These are phyloP conservation scores for Diaporthe humulicola DNA, from an alignment of 2,329 filamentous ascomycete genomes.

Conservation along the genomic window DNA sequence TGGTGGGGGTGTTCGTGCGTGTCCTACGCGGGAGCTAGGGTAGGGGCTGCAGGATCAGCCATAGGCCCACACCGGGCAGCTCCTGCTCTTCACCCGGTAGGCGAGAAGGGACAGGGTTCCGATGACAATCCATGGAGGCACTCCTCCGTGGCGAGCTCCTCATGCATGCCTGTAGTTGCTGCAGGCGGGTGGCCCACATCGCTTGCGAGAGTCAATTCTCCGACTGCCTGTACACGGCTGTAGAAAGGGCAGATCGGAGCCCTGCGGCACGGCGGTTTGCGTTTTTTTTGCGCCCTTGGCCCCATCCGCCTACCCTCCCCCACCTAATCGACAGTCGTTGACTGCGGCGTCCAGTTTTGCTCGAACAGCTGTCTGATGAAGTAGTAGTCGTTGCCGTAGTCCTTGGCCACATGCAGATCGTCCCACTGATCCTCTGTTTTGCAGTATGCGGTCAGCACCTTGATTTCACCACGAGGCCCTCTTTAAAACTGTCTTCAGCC, in stretches of 20 bases:
- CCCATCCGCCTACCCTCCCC: background rate
- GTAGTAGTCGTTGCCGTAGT: conserved; percentile 69
- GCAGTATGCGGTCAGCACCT: conserved; percentile 30
- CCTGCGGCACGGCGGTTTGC: background rate
- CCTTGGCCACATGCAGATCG: conserved; percentile 52
- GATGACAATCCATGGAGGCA: conserved; percentile 21
- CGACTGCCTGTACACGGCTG: background rate
- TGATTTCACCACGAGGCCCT: conserved; percentile 10
- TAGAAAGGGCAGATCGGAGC: conserved; percentile 4
- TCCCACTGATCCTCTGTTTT: conserved; percentile 59
- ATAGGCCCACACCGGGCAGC: conserved; percentile 33
- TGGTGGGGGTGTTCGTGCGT: conserved; percentile 35
- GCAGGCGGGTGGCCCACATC: conserved; percentile 26
- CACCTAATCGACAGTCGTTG: conserved; percentile 34
- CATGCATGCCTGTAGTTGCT: conserved; percentile 24
- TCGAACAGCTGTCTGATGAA: conserved; percentile 73
- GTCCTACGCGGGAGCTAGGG: conserved; percentile 32
- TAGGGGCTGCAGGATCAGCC: conserved; percentile 15
- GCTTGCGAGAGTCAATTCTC: conserved; percentile 6
- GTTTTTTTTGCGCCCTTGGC: background rate
- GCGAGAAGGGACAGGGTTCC: conserved; percentile 31
- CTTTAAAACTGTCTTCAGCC: conserved; percentile 36
- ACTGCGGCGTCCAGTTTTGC: conserved; percentile 63
- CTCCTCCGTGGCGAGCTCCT: conserved; percentile 23
- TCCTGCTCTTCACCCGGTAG: conserved; percentile 33